Evolutionary conservation across 345 rosid genomes (phyloP), one percentile per base, ranked within the genome.

Genomic region (Sisymbrium altissimum): DNA sequence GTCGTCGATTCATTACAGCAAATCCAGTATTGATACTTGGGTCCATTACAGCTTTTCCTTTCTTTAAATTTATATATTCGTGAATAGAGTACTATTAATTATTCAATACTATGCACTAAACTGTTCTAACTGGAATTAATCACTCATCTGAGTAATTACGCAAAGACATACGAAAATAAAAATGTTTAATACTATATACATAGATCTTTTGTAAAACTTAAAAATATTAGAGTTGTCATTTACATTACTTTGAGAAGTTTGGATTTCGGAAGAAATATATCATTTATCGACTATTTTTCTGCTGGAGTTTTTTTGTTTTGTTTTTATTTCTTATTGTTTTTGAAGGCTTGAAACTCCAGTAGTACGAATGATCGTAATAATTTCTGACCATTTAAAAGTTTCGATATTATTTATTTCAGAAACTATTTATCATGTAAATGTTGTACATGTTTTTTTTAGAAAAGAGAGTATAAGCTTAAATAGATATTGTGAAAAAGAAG

Each of bases 1-100:
- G n/a, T 67, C 14, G n/a, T 66, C 49, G 29, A 40, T 60, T 57
- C 36, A 58, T 58, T 40, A 52, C 64, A 68, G 64, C 69, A 75
- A 75, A 61, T 50, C 69, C 57, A 53, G 25, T 23, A 44, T 49
- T 49, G 74, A 75, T 68, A 50, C 52, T 62, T 53, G 74, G 79
- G 74, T 68, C 70, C 79, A 75, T 61, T 53, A 68, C 64, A 68
- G 43, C 64, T 68, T 68, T 55, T 68, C 11, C 35, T 52, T 75
- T 62, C 46, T n/a, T 17, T 43, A 23, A 21, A 11, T 39, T 40
- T 41, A 68, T 40, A 68, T 66, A 56, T 8, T 21, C 8, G 9
- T 40, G 35, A 27, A 27, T 27, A 27, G 3, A 67, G 33, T 54
- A 54, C 39, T 33, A 43, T 5, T 41, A 15, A 32, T n/a, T 43